Conservation (phyloP, 2,329 filamentous ascomycete species). For the Chalara sp. region DNA sequence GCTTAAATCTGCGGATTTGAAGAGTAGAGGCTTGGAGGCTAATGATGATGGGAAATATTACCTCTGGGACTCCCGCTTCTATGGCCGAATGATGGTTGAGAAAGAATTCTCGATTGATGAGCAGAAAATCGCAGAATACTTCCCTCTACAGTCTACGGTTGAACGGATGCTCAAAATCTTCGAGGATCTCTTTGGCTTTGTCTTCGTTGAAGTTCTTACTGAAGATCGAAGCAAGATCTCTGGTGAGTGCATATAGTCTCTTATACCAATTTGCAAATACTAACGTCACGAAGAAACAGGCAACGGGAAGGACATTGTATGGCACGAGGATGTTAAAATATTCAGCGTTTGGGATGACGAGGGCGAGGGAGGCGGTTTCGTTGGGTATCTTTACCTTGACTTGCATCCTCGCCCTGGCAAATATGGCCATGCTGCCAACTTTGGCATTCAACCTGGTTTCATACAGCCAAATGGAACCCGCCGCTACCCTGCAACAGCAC, state of each 20-base stretch:
- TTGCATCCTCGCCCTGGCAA: constrained; percentile 75
- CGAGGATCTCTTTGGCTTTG: constrained; percentile 72
- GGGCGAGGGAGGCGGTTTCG: constrained; percentile 62
- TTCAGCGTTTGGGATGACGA: constrained; percentile 80
- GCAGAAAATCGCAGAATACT: constrained; percentile 75
- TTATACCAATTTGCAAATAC: not conserved
- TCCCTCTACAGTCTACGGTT: constrained; percentile 69
- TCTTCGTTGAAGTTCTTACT: constrained; percentile 65
- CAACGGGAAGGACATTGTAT: constrained; percentile 46
- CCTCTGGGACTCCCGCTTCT: constrained; percentile 77
- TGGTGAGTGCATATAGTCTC: constrained; percentile 8
- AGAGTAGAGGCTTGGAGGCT: constrained; percentile 44
- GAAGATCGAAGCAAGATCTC: constrained; percentile 47
- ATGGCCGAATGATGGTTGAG: constrained; percentile 74
- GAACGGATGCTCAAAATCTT: constrained; percentile 77
- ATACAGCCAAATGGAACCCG: constrained; percentile 60
- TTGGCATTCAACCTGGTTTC: constrained; percentile 71
- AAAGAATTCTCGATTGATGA: constrained; percentile 76
- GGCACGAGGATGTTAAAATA: constrained; percentile 78
- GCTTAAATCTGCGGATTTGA: constrained; percentile 65
- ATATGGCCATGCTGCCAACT: constrained; percentile 81
- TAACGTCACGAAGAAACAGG: constrained; percentile 15
- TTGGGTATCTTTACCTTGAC: constrained; percentile 79
- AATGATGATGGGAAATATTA: constrained; percentile 65
- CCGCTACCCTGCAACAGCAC: constrained; percentile 69